phyloP scores from a whole-genome alignment of 257 asterid species.

The Datura wrightii region DNA sequence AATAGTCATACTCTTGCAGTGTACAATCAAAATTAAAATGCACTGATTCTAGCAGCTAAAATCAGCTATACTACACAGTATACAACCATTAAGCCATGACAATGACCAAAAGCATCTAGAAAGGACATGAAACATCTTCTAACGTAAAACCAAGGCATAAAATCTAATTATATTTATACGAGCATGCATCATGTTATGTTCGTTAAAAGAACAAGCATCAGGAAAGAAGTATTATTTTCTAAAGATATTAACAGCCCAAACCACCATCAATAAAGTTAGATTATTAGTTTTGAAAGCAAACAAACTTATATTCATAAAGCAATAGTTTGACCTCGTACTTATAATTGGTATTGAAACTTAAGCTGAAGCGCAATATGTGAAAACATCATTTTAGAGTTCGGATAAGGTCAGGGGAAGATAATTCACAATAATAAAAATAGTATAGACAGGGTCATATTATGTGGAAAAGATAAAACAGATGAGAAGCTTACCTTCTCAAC shows the following conservation, averaged over 20 bases:
- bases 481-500: constrained; percentile 29
- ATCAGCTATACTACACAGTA: not conserved
- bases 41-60: constrained; percentile 1
- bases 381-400: not conserved
- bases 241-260: not conserved
- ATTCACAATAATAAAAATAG: not conserved
- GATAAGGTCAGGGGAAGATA: not conserved
- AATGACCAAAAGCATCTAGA: not conserved
- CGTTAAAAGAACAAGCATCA: not conserved
- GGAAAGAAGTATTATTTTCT: not conserved
- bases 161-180: too few species aligned
- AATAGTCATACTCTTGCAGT: not conserved
- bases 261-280: not conserved
- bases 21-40: not conserved
- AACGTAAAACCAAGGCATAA: not conserved
- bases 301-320: not conserved
- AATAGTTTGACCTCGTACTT: not conserved
- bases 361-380: not conserved
- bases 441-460: not conserved
- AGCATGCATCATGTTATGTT: not conserved
- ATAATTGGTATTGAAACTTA: not conserved
- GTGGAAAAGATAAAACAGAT: not conserved
- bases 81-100: not conserved
- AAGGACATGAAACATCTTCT: not conserved
- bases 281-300: not conserved